Percentiles rank a stretch among this genome's conserved stretches.
Conservation (phyloP, 2,329 filamentous ascomycete species). For the Alternaria tenuissima region DNA sequence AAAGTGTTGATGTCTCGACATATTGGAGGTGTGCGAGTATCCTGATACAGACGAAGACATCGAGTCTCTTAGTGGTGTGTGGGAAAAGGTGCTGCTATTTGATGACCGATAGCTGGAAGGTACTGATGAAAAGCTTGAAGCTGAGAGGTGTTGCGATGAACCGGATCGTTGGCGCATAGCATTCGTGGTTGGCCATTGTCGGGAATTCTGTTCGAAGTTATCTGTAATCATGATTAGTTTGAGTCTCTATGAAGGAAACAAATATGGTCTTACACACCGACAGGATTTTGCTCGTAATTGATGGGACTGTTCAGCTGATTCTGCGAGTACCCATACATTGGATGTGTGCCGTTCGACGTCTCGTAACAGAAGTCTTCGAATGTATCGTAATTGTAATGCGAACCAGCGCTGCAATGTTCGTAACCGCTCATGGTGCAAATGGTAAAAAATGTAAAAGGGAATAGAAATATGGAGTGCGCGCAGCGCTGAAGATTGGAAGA, state of each 20-base stretch:
- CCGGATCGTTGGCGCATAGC: slow-evolving; percentile 10
- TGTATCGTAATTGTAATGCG: slow-evolving; percentile 14
- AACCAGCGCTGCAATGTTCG: slow-evolving; percentile 18
- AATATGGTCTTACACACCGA: neutral
- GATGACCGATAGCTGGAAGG: slow-evolving; percentile 29
- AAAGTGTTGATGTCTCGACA: slow-evolving; percentile 20
- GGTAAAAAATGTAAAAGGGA: neutral
- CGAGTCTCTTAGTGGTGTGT: slow-evolving; percentile 27
- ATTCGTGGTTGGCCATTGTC: slow-evolving; percentile 16
- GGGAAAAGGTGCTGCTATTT: slow-evolving; percentile 28
- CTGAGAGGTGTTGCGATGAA: slow-evolving; percentile 27
- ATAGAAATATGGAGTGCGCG: neutral
- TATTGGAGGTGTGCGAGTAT: slow-evolving; percentile 28
- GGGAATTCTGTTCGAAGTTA: slow-evolving; percentile 10
- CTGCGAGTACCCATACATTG: neutral
- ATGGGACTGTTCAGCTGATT: neutral
- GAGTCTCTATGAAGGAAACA: neutral
- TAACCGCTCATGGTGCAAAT: slow-evolving; percentile 20
- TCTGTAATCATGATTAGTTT: slow-evolving; percentile 19
- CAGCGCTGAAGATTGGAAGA: neutral
- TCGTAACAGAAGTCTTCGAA: neutral
- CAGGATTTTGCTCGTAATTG: neutral
- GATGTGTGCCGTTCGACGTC: neutral
- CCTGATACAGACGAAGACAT: slow-evolving; percentile 33
- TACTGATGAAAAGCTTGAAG: slow-evolving; percentile 31